Percentiles rank a stretch among this genome's conserved stretches.
Conservation (phyloP, 2,329 filamentous ascomycete genomes). For the Apiospora marii region DNA sequence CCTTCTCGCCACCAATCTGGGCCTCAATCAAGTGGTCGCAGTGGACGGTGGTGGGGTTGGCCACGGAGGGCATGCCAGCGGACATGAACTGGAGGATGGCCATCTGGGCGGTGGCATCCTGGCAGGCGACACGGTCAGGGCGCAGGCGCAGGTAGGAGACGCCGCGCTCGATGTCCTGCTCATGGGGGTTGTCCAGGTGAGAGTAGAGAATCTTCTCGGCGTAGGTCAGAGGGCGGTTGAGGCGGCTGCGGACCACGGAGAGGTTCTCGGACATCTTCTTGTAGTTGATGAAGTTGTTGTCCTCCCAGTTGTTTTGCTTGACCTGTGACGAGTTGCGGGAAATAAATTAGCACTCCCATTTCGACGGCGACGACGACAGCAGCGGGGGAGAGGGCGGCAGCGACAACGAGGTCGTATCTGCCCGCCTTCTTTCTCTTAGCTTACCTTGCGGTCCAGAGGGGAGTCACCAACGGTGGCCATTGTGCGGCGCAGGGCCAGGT, state of each 20-base stretch:
- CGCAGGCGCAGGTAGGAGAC: constrained; percentile 95
- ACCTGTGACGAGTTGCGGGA: constrained; percentile 57
- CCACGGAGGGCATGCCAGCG: constrained; percentile 93
- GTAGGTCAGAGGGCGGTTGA: constrained; percentile 93
- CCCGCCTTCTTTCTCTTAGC: constrained; percentile 32
- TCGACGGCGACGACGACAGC: neutral
- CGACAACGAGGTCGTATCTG: neutral
- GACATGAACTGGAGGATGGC: constrained; percentile 99
- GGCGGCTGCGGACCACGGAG: constrained; percentile 82
- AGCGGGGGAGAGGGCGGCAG: constrained; percentile 7
- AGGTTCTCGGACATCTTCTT: constrained; percentile 99
- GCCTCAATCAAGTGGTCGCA: constrained; percentile 99
- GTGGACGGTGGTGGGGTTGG: constrained; percentile 95
- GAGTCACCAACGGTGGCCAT: constrained; percentile 89
- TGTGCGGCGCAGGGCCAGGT: constrained; percentile 69
- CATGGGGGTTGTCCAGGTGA: constrained; percentile 95
- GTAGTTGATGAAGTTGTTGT: constrained; percentile 98
- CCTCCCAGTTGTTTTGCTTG: constrained; percentile 96
- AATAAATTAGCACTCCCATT: constrained; percentile 21
- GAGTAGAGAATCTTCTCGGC: constrained; percentile 99
- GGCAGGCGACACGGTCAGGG: constrained; percentile 97
- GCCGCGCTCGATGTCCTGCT: constrained; percentile 95
- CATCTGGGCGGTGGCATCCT: constrained; percentile 99
- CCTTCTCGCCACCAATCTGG: constrained; percentile 90
- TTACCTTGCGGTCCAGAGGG: constrained; percentile 87